A percentile compares a stretch with the other conserved stretches of the same genome.
These are phyloP conservation scores for Populus nigra DNA, from an alignment of 345 rosid species.

Conservation along the genomic window DNA sequence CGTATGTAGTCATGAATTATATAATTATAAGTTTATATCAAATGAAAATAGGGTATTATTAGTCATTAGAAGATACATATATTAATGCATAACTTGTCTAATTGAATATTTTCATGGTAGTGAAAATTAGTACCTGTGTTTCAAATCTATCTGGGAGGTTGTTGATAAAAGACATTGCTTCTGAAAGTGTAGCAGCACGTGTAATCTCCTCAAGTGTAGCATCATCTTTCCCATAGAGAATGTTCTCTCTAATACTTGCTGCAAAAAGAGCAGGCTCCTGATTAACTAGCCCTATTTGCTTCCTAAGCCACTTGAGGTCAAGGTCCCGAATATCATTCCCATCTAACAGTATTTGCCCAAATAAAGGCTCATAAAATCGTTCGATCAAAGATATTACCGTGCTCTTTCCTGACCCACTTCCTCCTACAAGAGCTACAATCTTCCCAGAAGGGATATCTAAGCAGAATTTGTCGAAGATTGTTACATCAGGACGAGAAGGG, in stretches of 20 bases:
- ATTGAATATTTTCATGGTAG: too few relatives aligned
- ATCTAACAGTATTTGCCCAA: slow-evolving; percentile 65
- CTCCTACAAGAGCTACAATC: slow-evolving; percentile 90
- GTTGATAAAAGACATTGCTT: slow-evolving; percentile 72
- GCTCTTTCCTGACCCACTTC: slow-evolving; percentile 97
- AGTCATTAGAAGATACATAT: neutral
- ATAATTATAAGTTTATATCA: too few relatives aligned
- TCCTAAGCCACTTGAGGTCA: slow-evolving; percentile 83
- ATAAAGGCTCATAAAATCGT: slow-evolving; percentile 79
- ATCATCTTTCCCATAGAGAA: slow-evolving; percentile 80
- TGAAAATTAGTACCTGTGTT: slow-evolving; percentile 60
- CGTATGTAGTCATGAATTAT: too few relatives aligned
- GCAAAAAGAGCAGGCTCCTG: slow-evolving; percentile 97
- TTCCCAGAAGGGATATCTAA: slow-evolving; percentile 75
- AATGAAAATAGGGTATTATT: neutral
- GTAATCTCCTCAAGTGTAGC: slow-evolving; percentile 68
- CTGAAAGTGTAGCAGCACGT: slow-evolving; percentile 83
- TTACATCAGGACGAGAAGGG: slow-evolving; percentile 81
- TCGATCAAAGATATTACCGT: slow-evolving; percentile 88
- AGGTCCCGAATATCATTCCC: slow-evolving; percentile 57
- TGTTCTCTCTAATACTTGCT: slow-evolving; percentile 74
- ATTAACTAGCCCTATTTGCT: slow-evolving; percentile 84
- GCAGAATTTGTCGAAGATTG: slow-evolving; percentile 55
- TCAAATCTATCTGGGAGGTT: slow-evolving; percentile 92
- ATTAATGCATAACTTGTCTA: too few relatives aligned